phyloP scores from a whole-genome alignment of 106 monocot genomes.

The Cymbidium sinense region DNA sequence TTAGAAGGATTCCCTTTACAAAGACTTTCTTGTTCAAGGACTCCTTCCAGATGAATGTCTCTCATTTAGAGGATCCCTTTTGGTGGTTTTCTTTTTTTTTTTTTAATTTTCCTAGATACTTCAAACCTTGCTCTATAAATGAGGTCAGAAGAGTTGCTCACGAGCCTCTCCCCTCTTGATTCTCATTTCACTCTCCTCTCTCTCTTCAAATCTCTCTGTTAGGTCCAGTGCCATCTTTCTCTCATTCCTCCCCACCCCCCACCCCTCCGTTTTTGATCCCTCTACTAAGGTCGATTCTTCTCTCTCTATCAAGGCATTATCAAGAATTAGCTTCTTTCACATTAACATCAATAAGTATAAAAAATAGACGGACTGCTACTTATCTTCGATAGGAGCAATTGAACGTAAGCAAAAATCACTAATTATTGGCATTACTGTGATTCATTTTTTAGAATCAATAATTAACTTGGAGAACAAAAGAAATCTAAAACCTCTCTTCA shows the following conservation, averaged over 20 bases:
- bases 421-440: neutral
- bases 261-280: neutral
- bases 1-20: neutral
- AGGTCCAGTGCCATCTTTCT: neutral
- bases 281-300: neutral
- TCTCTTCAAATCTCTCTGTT: neutral
- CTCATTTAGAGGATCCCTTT: no score
- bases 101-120: neutral
- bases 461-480: neutral
- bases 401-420: neutral
- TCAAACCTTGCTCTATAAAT: neutral
- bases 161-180: neutral
- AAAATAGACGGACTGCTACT: neutral
- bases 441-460: no score
- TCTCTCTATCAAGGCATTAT: neutral
- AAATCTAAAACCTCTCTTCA: conserved; percentile 52
- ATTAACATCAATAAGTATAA: neutral
- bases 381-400: neutral
- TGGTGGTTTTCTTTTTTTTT: no score
- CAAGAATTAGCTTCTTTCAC: neutral
- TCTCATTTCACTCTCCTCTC: neutral
- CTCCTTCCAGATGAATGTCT: no score
- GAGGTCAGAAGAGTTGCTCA: neutral
- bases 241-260: neutral
- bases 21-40: no score